Conservation (phyloP, 176 grass and related monocot species). For the sorghum (Sorghum bicolor) region Sorghum_bicolor_NCBIv3 NC_012872.2:55106501-55107000, state of each 20-base stretch:
- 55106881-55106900: no score
- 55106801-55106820: constrained; percentile 26
- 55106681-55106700: constrained; percentile 84
- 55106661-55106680: constrained; percentile 56
- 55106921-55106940: no score
- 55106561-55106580: background rate
- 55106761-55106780: constrained; percentile 41
- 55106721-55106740: constrained; percentile 22
- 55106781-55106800: constrained; percentile 7
- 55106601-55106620: background rate
- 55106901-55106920: no score
- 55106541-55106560: background rate
- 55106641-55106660: background rate
- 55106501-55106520: background rate
- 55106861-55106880: no score
- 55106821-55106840: background rate
- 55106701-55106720: constrained; percentile 64
- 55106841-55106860: no score
- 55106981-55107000: no score
- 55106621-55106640: background rate
- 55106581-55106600: no score
- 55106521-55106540: background rate
- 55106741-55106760: constrained; percentile 45
- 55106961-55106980: no score
- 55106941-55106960: no score